These are phyloP conservation scores for Neocatenulostroma microsporum DNA, from an alignment of 2,329 filamentous ascomycete species.

Conservation along the genomic window DNA sequence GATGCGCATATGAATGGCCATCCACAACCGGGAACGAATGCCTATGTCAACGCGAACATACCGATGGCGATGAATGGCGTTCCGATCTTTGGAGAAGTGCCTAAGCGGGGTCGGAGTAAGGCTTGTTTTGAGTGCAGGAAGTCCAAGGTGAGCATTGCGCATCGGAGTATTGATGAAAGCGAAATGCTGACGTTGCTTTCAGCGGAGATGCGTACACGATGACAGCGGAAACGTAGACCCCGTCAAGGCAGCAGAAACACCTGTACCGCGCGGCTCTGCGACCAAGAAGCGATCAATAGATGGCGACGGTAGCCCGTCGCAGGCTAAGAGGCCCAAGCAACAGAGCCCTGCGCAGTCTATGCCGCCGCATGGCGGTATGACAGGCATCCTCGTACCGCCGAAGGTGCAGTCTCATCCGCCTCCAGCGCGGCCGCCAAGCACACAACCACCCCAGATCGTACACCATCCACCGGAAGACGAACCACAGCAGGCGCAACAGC, in stretches of 20 bases:
- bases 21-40: conserved; percentile 25
- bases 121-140: conserved; percentile 60
- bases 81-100: conserved; percentile 46
- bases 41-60: conserved; percentile 28
- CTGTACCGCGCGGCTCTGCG: conserved; percentile 51
- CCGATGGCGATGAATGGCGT: conserved; percentile 48
- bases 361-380: conserved; percentile 4
- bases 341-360: conserved; percentile 1
- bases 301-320: conserved; percentile 27
- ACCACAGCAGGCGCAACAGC: conserved; percentile 10
- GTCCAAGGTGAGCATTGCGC: conserved; percentile 50
- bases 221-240: conserved; percentile 58
- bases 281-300: conserved; percentile 46
- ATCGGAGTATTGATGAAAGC: conserved; percentile 16
- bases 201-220: conserved; percentile 61
- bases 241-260: conserved; percentile 54
- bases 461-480: conserved; percentile 6
- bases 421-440: background rate
- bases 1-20: conserved; percentile 5
- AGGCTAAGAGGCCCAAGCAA: conserved; percentile 17
- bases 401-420: background rate
- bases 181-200: conserved; percentile 13
- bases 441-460: conserved; percentile 8
- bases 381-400: conserved; percentile 12
- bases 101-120: conserved; percentile 45